These are phyloP conservation scores for Letharia columbiana DNA, from an alignment of 495 filamentous ascomycete genomes.

Conservation along the genomic window DNA sequence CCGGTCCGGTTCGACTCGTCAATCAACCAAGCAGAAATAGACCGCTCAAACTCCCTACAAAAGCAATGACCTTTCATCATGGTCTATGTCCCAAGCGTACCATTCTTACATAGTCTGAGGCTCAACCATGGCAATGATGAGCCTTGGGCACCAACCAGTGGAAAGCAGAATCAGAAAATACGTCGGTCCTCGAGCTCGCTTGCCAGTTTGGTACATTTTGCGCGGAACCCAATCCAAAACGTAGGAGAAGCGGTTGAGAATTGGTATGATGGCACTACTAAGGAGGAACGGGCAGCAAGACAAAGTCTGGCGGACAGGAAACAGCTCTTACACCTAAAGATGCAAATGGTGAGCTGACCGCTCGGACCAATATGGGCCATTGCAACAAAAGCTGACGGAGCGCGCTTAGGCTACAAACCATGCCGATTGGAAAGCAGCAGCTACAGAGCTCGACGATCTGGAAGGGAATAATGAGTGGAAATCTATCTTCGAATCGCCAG, in stretches of 20 bases:
- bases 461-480: conserved; percentile 85
- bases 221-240: conserved; percentile 22
- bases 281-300: conserved; percentile 44
- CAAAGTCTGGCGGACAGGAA: conserved; percentile 48
- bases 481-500: conserved; percentile 47
- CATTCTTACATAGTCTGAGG: conserved; percentile 11
- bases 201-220: conserved; percentile 22
- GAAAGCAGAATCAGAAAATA: conserved; percentile 3
- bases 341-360: conserved; percentile 47
- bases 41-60: neutral
- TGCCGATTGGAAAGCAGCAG: conserved; percentile 57
- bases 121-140: conserved; percentile 10
- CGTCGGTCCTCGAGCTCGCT: conserved; percentile 19
- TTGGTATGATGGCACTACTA: conserved; percentile 48
- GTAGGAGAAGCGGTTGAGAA: conserved; percentile 41
- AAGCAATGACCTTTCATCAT: conserved; percentile 14
- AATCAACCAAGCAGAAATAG: neutral
- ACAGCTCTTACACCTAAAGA: conserved; percentile 52
- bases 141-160: neutral
- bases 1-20: neutral
- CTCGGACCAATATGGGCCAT: conserved; percentile 5
- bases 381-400: conserved; percentile 1
- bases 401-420: conserved; percentile 49
- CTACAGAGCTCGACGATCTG: conserved; percentile 68
- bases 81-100: conserved; percentile 11